Evolutionary conservation across 2,329 filamentous ascomycete species (phyloP).

Genomic region (Calonectria crousiana): DNA sequence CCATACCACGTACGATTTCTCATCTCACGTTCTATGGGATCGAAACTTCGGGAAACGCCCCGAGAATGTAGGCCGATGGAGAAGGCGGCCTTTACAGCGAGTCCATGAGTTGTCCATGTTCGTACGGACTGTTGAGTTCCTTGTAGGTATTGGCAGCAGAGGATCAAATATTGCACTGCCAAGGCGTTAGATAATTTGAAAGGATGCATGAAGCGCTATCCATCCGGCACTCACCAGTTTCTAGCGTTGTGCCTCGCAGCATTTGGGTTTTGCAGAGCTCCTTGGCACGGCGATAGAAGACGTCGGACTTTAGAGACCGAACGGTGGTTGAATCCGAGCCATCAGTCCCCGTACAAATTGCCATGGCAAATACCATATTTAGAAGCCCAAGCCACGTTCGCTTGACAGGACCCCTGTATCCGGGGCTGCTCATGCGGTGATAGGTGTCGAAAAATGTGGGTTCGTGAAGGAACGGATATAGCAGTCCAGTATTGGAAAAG

Average conservation of each 20-base stretch:
- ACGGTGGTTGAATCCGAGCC: constrained; percentile 45
- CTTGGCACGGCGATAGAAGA: constrained; percentile 59
- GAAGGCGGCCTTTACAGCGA: constrained; percentile 63
- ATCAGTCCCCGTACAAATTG: constrained; percentile 50
- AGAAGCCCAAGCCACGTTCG: constrained; percentile 64
- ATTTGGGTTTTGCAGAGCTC: constrained; percentile 57
- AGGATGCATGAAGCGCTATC: background rate
- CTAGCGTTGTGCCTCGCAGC: constrained; percentile 56
- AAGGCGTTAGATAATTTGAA: background rate
- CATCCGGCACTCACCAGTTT: constrained; percentile 44
- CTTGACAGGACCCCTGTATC: constrained; percentile 49
- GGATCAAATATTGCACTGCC: constrained; percentile 60
- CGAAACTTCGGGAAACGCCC: constrained; percentile 50
- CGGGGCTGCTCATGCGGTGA: constrained; percentile 24
- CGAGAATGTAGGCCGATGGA: constrained; percentile 64
- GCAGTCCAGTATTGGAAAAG: constrained; percentile 44
- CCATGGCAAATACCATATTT: constrained; percentile 64
- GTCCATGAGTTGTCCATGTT: constrained; percentile 66
- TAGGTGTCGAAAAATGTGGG: constrained; percentile 42
- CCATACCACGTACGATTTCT: constrained; percentile 60
- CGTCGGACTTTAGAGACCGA: constrained; percentile 54
- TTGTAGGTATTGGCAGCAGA: constrained; percentile 65
- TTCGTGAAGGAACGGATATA: constrained; percentile 48
- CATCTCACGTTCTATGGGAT: constrained; percentile 58
- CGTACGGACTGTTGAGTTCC: constrained; percentile 65